Evolutionary conservation across 345 rosid genomes (phyloP).

Genomic region (Brassica carinata): DNA sequence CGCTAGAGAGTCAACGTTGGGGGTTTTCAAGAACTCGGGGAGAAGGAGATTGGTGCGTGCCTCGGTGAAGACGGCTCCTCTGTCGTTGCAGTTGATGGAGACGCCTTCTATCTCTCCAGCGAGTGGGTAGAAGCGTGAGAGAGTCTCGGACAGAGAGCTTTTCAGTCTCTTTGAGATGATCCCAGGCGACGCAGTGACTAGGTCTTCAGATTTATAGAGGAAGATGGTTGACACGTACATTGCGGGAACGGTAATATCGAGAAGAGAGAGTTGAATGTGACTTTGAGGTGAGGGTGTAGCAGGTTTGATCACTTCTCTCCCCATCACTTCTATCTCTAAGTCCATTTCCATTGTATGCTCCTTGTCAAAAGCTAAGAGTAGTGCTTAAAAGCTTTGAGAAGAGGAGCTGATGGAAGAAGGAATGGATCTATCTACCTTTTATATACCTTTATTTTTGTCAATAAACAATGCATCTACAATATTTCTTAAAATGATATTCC

Average conservation of each 20-base stretch:
- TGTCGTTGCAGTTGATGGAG: not conserved
- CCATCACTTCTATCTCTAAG: not conserved
- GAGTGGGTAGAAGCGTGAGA: not conserved
- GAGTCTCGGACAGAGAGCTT: not conserved
- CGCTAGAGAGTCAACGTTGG: not conserved
- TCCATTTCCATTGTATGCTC: not conserved
- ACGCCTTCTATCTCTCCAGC: not conserved
- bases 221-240: not conserved
- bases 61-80: not conserved
- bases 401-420: not conserved
- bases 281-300: not conserved
- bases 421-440: not conserved
- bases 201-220: not conserved
- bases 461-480: not conserved
- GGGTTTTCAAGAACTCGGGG: not conserved
- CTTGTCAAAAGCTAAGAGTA: not conserved
- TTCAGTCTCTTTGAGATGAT: not conserved
- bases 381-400: not conserved
- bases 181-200: not conserved
- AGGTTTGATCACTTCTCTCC: conserved; percentile 6
- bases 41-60: not conserved
- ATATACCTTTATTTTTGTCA: not conserved
- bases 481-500: no score
- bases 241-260: not conserved
- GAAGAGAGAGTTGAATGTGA: not conserved